Base-by-base conservation (phyloP, 768 basidiomycete species). In the Lentinus brumalis region DNA sequence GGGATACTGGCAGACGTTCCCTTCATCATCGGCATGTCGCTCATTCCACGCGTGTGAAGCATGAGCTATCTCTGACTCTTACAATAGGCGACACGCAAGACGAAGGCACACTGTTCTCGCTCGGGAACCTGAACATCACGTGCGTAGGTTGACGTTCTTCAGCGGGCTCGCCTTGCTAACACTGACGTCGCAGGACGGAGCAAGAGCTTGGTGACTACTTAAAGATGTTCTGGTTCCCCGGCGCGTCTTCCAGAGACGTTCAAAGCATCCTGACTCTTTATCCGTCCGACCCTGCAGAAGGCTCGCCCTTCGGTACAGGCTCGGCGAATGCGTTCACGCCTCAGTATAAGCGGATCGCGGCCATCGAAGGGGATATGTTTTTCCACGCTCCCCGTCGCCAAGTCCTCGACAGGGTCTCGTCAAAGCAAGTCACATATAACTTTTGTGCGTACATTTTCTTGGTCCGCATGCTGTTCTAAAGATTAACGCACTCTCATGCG, bases 271-370 rank as follows among this genome's bases (percentile, higher is more conserved):
- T 57, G 39, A 38, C 38, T 11, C 53, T 69, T 1, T 75, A 74
- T 49, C 66, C 68, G 16, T 57, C 66, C 0, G 76, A 80, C 52
- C 66, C 76, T 1, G 69, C 72, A 1, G 65, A 77, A 54, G 85
- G 85, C 16, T 85, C 83, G 0, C 85, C 85, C 0, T 87, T 80
- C 62, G 75, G 75, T 57, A 86, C 85, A 0, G 77, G 79, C 0
- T 21, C 66, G 41, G 59, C 75, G 16, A 83, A 86, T 57, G 76
- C 74, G 0, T 45, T 85, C 74, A 75, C 59, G 81, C 78, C 81
- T 14, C 61, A 72, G 49, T 73, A 61, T 66, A 74, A 74, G 56
- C 67, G 73, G 1, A 32, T 74, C 21, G 66, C 72, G 8, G 68
- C 73, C 0, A 18, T 74, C 29, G 64, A 64, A 42, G 73, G 73